phyloP scores from a whole-genome alignment of 805 yeast species.

The Kuraishia hungarica region DNA sequence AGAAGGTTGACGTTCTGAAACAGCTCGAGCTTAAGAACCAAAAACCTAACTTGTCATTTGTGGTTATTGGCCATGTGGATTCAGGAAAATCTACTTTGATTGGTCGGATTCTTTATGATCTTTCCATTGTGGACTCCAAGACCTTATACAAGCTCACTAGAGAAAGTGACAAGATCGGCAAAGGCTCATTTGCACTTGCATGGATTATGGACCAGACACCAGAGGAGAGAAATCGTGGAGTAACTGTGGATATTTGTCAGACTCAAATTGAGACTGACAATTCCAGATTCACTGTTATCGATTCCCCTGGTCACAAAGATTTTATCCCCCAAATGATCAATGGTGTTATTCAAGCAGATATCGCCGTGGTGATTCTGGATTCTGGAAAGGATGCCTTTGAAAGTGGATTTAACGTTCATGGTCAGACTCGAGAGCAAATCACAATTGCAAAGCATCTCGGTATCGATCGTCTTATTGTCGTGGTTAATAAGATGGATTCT shows the following conservation, averaged over 20 bases:
- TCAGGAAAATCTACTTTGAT: conserved; percentile 78
- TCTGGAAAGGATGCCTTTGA: conserved; percentile 60
- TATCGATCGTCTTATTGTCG: conserved; percentile 49
- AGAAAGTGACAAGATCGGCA: conserved; percentile 62
- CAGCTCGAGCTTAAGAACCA: conserved; percentile 25
- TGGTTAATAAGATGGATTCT: conserved; percentile 65
- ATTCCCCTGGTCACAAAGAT: conserved; percentile 81
- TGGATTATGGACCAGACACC: conserved; percentile 80
- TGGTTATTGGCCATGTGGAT: conserved; percentile 81
- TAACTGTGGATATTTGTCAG: conserved; percentile 70
- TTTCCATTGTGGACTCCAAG: conserved; percentile 57
- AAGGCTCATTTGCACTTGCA: conserved; percentile 74
- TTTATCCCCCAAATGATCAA: conserved; percentile 83
- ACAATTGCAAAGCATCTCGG: conserved; percentile 61
- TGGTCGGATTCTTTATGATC: conserved; percentile 64
- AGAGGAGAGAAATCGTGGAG: conserved; percentile 71
- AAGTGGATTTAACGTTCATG: conserved; percentile 55
- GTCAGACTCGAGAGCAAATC: conserved; percentile 77
- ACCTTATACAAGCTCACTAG: conserved; percentile 53
- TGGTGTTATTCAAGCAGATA: conserved; percentile 73
- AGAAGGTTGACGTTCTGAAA: conserved; percentile 31
- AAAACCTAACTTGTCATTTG: conserved; percentile 60
- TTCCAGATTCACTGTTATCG: conserved; percentile 60
- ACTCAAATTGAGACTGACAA: conserved; percentile 51
- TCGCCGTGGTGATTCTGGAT: conserved; percentile 68